These are phyloP conservation scores for Capronia epimyces DNA, from an alignment of 2,329 filamentous ascomycete species.

Conservation along the genomic window DNA sequence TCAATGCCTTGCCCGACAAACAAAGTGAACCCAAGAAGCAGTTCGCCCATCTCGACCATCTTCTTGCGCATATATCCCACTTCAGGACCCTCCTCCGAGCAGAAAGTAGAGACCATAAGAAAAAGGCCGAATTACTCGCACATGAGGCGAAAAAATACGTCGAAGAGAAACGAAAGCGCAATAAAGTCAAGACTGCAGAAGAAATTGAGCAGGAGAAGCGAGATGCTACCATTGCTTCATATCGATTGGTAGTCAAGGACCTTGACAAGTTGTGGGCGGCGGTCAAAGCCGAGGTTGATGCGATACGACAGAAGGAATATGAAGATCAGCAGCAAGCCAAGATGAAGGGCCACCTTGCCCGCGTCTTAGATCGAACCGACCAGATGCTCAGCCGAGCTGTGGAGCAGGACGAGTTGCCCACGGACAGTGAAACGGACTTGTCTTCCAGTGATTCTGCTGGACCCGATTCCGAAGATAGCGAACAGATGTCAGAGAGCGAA, in stretches of 20 bases:
- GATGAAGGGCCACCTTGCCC: slow-evolving; percentile 47
- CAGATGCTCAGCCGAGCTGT: slow-evolving; percentile 50
- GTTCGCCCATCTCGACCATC: slow-evolving; percentile 82
- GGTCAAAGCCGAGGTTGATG: slow-evolving; percentile 54
- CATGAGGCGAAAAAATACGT: slow-evolving; percentile 40
- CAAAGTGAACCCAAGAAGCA: slow-evolving; percentile 69
- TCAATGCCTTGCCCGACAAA: slow-evolving; percentile 58
- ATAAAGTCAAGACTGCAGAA: slow-evolving; percentile 44
- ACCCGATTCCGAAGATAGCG: slow-evolving; percentile 34
- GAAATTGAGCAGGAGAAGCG: slow-evolving; percentile 75
- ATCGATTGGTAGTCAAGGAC: slow-evolving; percentile 65
- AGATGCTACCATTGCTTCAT: slow-evolving; percentile 61
- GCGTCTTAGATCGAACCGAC: slow-evolving; percentile 49
- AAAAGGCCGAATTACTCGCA: slow-evolving; percentile 25
- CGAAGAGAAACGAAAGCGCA: slow-evolving; percentile 59
- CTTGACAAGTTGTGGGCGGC: slow-evolving; percentile 57
- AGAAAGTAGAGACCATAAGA: slow-evolving; percentile 63
- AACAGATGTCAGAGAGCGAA: slow-evolving; percentile 43
- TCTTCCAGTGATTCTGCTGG: slow-evolving; percentile 35
- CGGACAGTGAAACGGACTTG: slow-evolving; percentile 28
- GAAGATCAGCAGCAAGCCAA: slow-evolving; percentile 55
- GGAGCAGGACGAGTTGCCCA: slow-evolving; percentile 20
- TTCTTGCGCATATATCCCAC: slow-evolving; percentile 70
- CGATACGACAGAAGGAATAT: slow-evolving; percentile 52
- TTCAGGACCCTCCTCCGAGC: slow-evolving; percentile 74